Conservation (phyloP, 768 basidiomycete genomes). For the Termitomyces sp. region DNA sequence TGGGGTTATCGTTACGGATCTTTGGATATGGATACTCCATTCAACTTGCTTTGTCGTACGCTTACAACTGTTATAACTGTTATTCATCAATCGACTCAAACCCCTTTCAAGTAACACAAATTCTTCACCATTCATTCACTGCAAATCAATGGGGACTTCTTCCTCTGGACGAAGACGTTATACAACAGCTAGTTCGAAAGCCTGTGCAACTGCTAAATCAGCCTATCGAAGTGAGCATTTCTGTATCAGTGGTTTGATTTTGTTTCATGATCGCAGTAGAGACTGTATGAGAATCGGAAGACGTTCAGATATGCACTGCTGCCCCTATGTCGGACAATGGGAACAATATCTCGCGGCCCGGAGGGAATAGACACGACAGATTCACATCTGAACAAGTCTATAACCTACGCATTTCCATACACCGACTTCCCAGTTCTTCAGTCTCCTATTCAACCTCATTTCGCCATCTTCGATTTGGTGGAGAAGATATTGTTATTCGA, state of each 20-base stretch:
- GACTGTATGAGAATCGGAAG: background rate
- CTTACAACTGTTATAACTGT: background rate
- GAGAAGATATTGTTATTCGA: background rate
- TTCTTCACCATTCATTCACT: background rate
- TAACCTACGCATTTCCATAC: background rate
- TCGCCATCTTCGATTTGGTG: background rate
- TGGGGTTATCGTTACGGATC: background rate
- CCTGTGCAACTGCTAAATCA: background rate
- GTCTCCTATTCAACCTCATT: background rate
- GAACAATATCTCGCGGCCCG: background rate
- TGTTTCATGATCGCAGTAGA: background rate
- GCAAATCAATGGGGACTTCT: background rate
- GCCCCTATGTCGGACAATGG: background rate
- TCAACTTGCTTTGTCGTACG: background rate
- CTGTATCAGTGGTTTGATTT: background rate
- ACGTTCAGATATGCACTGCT: background rate
- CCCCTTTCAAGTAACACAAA: background rate
- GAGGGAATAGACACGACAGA: background rate
- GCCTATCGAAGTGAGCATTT: background rate
- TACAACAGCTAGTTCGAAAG: background rate
- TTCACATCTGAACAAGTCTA: background rate
- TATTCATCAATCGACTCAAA: background rate
- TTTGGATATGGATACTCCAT: background rate
- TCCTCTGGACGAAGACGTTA: background rate
- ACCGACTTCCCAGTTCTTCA: background rate